Base-by-base conservation (phyloP, 2,329 filamentous ascomycete species). In the Neoscytalidium dimidiatum region DNA sequence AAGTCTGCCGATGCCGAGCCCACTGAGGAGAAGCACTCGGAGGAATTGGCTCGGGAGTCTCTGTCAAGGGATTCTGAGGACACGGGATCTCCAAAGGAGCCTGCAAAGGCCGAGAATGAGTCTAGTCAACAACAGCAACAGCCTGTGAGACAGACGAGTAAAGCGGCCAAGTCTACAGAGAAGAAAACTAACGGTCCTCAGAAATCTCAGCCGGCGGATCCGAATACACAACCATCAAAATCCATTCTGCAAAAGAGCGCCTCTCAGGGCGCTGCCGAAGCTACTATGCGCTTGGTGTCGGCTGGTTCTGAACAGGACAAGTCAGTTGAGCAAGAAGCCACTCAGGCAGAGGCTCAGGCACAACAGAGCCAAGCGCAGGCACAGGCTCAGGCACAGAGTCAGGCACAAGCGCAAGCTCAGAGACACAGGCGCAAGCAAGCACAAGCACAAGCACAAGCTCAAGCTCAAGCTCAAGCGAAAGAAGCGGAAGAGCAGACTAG, bases 11-110 rank as follows among this genome's bases (percentile, higher is more conserved):
- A 77, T 23, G 71, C 71, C 0, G 65, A 73, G n/a, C 74, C 75
- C 41, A 73, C 71, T 62, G 83, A 85, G 63, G 84, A 86, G 41
- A 82, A 81, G 61, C 73, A 75, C 43, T 73, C 75, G 13, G 76
- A 76, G 62, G 77, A 79, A 57, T 67, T 67, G 33, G 72, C 74
- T 29, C 74, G 75, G 31, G 73, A 69, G 52, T 78, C 75, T 11
- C 74, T 73, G 41, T 64, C 62, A 19, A 64, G 62, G 51, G 62
- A 64, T 58, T 64, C 62, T 23, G 62, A 64, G 1, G 62, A 64
- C 2, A 58, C 43, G 31, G 62, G 26, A 17, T 64, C 62, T 14
- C 62, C 62, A 19, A 64, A 49, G 26, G 61, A 64, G 21, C 41
- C 35, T 31, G 29, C 71, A 9, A 74, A 74, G 8, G 68, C 71